phyloP scores from a whole-genome alignment of 305 asterid genomes.

The Solanum chacoense region DNA sequence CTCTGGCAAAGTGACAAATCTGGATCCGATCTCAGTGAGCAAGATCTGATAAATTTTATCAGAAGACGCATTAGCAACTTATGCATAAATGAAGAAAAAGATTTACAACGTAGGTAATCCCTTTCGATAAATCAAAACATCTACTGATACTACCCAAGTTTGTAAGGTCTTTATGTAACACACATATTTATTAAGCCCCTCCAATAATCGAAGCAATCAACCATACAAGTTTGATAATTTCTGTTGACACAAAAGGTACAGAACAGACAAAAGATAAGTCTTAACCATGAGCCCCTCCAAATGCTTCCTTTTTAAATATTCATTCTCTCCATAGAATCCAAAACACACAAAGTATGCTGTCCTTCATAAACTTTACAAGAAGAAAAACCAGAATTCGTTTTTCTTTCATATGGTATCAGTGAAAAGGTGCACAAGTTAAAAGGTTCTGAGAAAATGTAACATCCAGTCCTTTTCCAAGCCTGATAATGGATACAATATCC shows the following conservation, averaged over 20 bases:
- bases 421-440: background rate
- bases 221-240: background rate
- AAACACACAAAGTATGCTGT: background rate
- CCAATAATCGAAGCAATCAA: background rate
- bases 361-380: background rate
- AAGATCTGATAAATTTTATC: constrained; percentile 40
- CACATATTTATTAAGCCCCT: background rate
- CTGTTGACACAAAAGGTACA: background rate
- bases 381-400: background rate
- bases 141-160: background rate
- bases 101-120: background rate
- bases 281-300: background rate
- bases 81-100: background rate
- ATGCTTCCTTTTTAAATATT: background rate
- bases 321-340: background rate
- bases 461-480: background rate
- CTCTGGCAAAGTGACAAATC: constrained; percentile 96
- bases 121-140: background rate
- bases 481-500: background rate
- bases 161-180: background rate
- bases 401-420: background rate
- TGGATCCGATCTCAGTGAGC: constrained; percentile 94
- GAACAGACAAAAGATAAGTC: background rate
- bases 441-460: background rate
- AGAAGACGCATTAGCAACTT: background rate